Base-by-base conservation (phyloP, 768 basidiomycete genomes). In the Clavulina sp. region DNA sequence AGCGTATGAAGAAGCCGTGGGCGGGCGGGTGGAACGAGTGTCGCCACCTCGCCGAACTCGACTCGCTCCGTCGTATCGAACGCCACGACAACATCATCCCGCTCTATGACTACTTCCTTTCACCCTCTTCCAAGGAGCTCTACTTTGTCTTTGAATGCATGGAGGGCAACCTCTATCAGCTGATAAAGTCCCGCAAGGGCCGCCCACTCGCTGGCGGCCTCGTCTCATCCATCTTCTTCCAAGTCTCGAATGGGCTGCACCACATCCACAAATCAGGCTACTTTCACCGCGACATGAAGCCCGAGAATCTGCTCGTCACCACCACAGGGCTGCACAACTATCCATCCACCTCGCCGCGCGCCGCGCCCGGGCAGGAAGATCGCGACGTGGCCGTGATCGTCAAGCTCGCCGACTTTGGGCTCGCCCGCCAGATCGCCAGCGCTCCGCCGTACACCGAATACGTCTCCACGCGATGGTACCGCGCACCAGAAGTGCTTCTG, bases 61-160 rank as follows among this genome's bases (percentile, higher is more conserved):
- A 91, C 91, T 97, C 95, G 24, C 73, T 99, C 55, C 85, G 88
- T 51, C 80, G 81, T 56, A 96, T 99, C 62, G 81, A 91, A 31
- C 82, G 84, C 63, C 95, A 99, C 67, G 85, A 85, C 26, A 91
- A 93, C 64, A 88, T 99, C 68, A 96, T 99, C 64, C 93, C 95
- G 54, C 74, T 99, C 59, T 99, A 97, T 72, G 95, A 99, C 68
- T 92, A 88, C 62, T 99, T 97, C 71, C 84, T 99, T 58, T 78
- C 91, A n/a, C 95, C 95, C 3, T 77, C 80, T 58, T 76, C 87
- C 55, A 88, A 87, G 66, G 92, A 99, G 66, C 85, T 99, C 60
- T 95, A 97, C 66, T 97, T 97, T 62, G 93, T 97, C 44, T 99
- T 99, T 67, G 95, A 99, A 68, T 92, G 91, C 61, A 97, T 99